Percentiles rank a stretch among this genome's conserved stretches.
phyloP scores from a whole-genome alignment of 805 yeast genomes.

The Vanderwaltozyma polyspora region DNA sequence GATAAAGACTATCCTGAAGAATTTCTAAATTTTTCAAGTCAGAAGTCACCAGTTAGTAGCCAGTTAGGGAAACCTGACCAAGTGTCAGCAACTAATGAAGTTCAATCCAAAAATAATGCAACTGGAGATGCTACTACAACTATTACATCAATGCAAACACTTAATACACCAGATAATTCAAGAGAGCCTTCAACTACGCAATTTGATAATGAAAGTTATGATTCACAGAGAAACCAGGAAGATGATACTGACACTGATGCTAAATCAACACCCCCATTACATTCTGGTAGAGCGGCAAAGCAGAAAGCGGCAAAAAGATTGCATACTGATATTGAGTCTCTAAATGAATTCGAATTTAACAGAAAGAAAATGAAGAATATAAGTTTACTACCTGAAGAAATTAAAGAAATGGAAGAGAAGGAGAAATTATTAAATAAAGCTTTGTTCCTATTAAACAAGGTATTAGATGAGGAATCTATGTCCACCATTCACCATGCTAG shows the following conservation, averaged over 20 bases:
- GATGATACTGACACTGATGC: not conserved
- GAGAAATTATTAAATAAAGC: constrained; percentile 22
- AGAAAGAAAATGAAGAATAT: constrained; percentile 31
- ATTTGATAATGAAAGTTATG: too few species aligned
- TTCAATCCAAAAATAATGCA: too few species aligned
- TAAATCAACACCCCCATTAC: not conserved
- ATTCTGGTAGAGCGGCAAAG: constrained; percentile 45
- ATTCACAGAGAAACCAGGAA: too few species aligned
- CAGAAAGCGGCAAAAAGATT: constrained; percentile 55
- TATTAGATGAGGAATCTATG: constrained; percentile 6
- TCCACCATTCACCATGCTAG: constrained; percentile 1
- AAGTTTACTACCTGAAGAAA: constrained; percentile 31
- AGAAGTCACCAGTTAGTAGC: too few species aligned
- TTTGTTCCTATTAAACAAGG: constrained; percentile 6
- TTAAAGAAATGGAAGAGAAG: constrained; percentile 22
- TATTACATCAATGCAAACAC: too few species aligned
- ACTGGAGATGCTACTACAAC: too few species aligned
- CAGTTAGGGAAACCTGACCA: too few species aligned
- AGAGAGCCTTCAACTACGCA: not conserved
- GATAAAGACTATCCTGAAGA: too few species aligned
- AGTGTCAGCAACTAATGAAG: too few species aligned
- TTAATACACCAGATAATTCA: not conserved
- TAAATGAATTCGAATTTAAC: constrained; percentile 52
- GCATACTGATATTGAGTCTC: constrained; percentile 57
- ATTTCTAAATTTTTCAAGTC: too few species aligned